phyloP scores from a whole-genome alignment of 2,329 filamentous ascomycete species.

The Xylariaceae sp. region DNA sequence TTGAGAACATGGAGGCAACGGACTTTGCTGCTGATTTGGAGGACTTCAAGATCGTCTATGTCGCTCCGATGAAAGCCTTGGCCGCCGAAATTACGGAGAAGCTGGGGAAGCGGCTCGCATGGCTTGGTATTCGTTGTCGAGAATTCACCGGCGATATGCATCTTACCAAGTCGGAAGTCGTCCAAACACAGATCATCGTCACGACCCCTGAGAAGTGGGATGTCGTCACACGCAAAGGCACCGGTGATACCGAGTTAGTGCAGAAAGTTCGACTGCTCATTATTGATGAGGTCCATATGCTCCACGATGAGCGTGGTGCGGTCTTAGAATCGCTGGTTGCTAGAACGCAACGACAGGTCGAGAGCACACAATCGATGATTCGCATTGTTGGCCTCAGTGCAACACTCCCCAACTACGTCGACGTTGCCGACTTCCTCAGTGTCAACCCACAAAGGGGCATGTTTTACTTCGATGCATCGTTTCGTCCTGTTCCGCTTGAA shows the following conservation, averaged over 20 bases:
- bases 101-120: slow-evolving; percentile 81
- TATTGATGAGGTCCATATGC: slow-evolving; percentile 99
- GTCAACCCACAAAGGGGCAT: slow-evolving; percentile 89
- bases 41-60: slow-evolving; percentile 97
- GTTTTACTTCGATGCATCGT: slow-evolving; percentile 96
- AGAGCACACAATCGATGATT: slow-evolving; percentile 96
- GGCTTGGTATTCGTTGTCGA: slow-evolving; percentile 86
- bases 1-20: slow-evolving; percentile 64
- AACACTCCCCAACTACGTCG: slow-evolving; percentile 91
- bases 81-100: slow-evolving; percentile 96
- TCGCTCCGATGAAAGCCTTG: slow-evolving; percentile 97
- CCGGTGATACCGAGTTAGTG: slow-evolving; percentile 92
- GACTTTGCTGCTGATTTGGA: slow-evolving; percentile 80
- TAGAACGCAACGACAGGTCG: slow-evolving; percentile 89
- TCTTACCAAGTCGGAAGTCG: slow-evolving; percentile 90
- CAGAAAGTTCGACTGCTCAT: slow-evolving; percentile 95
- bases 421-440: slow-evolving; percentile 94
- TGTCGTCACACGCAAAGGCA: slow-evolving; percentile 93
- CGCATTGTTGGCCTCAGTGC: slow-evolving; percentile 93
- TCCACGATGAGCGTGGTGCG: slow-evolving; percentile 93
- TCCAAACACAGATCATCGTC: slow-evolving; percentile 95
- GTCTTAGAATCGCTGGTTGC: slow-evolving; percentile 95
- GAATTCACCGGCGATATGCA: slow-evolving; percentile 99
- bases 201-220: slow-evolving; percentile 99
- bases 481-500: slow-evolving; percentile 90